A percentile compares a stretch with the other conserved stretches of the same genome.
Evolutionary conservation across 1,139 yeast genomes (phyloP).

Genomic region (Geotrichum cucujoidarum): DNA sequence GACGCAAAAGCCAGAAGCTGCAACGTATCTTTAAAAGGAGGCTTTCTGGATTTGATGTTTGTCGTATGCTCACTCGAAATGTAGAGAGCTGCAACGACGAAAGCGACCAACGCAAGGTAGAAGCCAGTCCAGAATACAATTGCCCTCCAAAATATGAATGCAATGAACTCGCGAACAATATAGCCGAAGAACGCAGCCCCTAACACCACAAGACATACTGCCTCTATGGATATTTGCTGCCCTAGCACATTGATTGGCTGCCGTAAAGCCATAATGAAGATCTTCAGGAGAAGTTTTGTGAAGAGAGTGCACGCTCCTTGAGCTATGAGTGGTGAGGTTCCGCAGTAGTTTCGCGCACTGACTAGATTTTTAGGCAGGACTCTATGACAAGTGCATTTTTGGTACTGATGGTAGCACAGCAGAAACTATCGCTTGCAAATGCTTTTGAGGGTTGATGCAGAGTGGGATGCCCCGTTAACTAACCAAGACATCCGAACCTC

Average conservation of each 20-base stretch:
- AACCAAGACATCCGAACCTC: too few relatives aligned
- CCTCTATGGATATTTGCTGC: constrained; percentile 23
- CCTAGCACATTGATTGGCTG: constrained; percentile 20
- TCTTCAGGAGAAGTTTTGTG: too few relatives aligned
- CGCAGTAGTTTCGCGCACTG: too few relatives aligned
- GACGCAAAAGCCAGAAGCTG: constrained; percentile 25
- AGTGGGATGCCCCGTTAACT: too few relatives aligned
- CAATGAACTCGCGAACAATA: constrained; percentile 22
- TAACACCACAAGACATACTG: constrained; percentile 21
- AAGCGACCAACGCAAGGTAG: constrained; percentile 22
- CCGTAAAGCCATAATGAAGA: too few relatives aligned
- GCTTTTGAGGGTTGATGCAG: too few relatives aligned
- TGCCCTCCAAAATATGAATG: constrained; percentile 23
- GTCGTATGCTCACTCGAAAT: constrained; percentile 20
- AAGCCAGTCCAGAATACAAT: constrained; percentile 25
- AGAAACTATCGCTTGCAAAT: too few relatives aligned
- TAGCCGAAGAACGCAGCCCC: constrained; percentile 24
- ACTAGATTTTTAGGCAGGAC: too few relatives aligned
- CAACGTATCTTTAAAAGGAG: constrained; percentile 12
- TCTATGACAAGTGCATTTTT: too few relatives aligned
- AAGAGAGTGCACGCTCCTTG: too few relatives aligned
- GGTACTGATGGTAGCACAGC: too few relatives aligned
- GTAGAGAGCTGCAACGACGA: constrained; percentile 20
- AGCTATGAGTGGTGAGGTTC: too few relatives aligned
- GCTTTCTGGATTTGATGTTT: constrained; percentile 2